A percentile compares a stretch with the other conserved stretches of the same genome.
phyloP scores from a whole-genome alignment of 768 basidiomycete species.

The Trametes elegans region DNA sequence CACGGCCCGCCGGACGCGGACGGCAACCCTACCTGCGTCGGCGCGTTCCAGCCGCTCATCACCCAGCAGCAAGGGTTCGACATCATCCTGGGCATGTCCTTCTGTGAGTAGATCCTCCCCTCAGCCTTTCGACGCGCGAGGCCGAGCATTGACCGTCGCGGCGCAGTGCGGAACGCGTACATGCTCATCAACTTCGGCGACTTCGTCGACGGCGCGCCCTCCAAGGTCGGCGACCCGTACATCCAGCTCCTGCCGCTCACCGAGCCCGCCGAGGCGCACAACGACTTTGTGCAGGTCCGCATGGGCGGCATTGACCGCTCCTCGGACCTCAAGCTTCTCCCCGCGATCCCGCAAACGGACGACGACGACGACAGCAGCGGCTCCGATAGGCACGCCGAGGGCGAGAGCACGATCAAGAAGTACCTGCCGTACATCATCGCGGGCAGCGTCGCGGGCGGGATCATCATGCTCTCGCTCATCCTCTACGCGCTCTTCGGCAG shows the following conservation, averaged over 20 bases:
- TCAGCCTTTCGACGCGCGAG: background rate
- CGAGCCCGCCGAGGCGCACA: conserved; percentile 29
- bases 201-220: conserved; percentile 32
- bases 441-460: conserved; percentile 23
- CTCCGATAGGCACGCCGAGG: conserved; percentile 12
- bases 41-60: conserved; percentile 36
- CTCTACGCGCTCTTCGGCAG: conserved; percentile 20
- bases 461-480: conserved; percentile 21
- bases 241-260: conserved; percentile 34
- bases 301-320: conserved; percentile 32
- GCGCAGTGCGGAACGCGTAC: conserved; percentile 37
- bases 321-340: conserved; percentile 26
- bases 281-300: conserved; percentile 33
- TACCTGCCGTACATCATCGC: conserved; percentile 32
- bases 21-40: conserved; percentile 32
- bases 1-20: conserved; percentile 22
- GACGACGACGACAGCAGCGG: conserved; percentile 14
- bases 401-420: conserved; percentile 24
- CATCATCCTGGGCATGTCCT: conserved; percentile 37
- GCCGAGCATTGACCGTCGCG: background rate
- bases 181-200: conserved; percentile 37
- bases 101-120: conserved; percentile 29
- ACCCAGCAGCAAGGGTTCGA: conserved; percentile 26
- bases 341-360: conserved; percentile 24
- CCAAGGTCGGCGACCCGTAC: conserved; percentile 31